A percentile compares a stretch with the other conserved stretches of the same genome.
phyloP scores from a whole-genome alignment of 768 basidiomycete species.

The Xerocomellus dryophilus region DNA sequence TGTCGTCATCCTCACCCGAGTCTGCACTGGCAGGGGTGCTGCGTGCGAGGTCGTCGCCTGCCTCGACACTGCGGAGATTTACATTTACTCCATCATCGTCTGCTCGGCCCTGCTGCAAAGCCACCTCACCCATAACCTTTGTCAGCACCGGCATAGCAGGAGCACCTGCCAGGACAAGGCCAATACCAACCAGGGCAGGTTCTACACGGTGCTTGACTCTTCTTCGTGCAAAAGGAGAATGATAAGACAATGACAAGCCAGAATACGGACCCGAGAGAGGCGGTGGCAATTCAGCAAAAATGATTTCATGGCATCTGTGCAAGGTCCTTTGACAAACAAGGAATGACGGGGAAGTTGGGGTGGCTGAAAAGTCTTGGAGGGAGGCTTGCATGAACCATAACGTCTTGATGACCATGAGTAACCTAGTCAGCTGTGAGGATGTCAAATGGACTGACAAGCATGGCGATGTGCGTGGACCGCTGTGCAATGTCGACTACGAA shows the following conservation, averaged over 20 bases:
- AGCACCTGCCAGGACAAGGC: slow-evolving; percentile 71
- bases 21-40: slow-evolving; percentile 20
- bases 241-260: slow-evolving; percentile 47
- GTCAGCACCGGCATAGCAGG: slow-evolving; percentile 76
- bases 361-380: slow-evolving; percentile 65
- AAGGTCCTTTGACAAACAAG: slow-evolving; percentile 88
- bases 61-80: slow-evolving; percentile 48
- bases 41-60: slow-evolving; percentile 39
- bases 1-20: slow-evolving; percentile 40
- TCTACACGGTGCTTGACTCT: slow-evolving; percentile 72
- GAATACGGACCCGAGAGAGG: slow-evolving; percentile 67
- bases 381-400: slow-evolving; percentile 99
- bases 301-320: slow-evolving; percentile 92
- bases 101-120: slow-evolving; percentile 83
- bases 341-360: slow-evolving; percentile 70
- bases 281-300: slow-evolving; percentile 82
- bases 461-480: slow-evolving; percentile 90
- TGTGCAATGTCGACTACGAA: slow-evolving; percentile 89
- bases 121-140: slow-evolving; percentile 74
- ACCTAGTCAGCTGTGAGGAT: slow-evolving; percentile 13
- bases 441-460: slow-evolving; percentile 68
- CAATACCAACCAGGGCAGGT: slow-evolving; percentile 82
- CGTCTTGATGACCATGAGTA: slow-evolving; percentile 51
- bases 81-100: slow-evolving; percentile 56
- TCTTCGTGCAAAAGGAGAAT: slow-evolving; percentile 48